phyloP scores from a whole-genome alignment of 164 flowering plant species.

The Aristolochia contorta region DNA sequence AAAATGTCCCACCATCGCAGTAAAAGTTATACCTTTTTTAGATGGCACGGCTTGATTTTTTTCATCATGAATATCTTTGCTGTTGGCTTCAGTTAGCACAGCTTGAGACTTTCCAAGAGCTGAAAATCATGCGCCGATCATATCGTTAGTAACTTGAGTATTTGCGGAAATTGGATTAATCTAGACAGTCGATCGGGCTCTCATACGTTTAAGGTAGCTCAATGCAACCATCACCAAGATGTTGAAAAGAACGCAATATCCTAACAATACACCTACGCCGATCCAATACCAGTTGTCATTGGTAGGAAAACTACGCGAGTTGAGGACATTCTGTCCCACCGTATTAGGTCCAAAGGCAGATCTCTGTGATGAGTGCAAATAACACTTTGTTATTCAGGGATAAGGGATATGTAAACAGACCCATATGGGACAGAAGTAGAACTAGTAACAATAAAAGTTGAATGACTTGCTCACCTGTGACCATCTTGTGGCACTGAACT shows the following conservation, averaged over 20 bases:
- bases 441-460: neutral
- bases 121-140: constrained; percentile 17
- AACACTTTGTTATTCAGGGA: too few relatives aligned
- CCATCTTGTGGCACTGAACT: constrained; percentile 79
- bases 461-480: constrained; percentile 38
- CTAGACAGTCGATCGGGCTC: neutral
- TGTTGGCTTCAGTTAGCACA: constrained; percentile 22
- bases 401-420: neutral
- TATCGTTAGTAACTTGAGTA: neutral
- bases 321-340: constrained; percentile 53
- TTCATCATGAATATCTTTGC: constrained; percentile 24
- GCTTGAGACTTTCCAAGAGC: constrained; percentile 48
- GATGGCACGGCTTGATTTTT: neutral
- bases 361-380: constrained; percentile 26
- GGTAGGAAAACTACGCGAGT: constrained; percentile 36
- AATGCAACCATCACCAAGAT: constrained; percentile 46
- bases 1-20: constrained; percentile 7
- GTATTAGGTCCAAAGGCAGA: constrained; percentile 28
- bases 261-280: constrained; percentile 54
- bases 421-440: neutral
- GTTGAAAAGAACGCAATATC: constrained; percentile 54
- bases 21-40: neutral
- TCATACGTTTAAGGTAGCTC: constrained; percentile 70
- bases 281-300: constrained; percentile 71
- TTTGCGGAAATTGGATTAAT: neutral